A percentile compares a stretch with the other conserved stretches of the same genome.
These are phyloP conservation scores for Ceratorhiza oryzae-sativae DNA, from an alignment of 1,284 basidiomycete genomes.

Conservation along the genomic window DNA sequence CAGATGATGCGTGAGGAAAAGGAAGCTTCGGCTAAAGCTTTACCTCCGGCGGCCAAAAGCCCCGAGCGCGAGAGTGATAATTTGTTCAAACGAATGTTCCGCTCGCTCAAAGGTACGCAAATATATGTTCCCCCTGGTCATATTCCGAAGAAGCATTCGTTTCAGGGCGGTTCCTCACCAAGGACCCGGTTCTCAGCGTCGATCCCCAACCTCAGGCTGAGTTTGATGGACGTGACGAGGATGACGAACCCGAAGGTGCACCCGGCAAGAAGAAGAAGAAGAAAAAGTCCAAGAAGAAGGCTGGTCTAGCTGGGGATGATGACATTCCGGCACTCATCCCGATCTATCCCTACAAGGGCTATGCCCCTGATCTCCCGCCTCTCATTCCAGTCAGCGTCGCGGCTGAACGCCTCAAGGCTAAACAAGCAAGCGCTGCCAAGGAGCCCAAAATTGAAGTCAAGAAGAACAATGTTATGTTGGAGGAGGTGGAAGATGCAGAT, in stretches of 20 bases:
- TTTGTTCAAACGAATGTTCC: slow-evolving; percentile 21
- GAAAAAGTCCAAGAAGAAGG: slow-evolving; percentile 41
- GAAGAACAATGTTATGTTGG: slow-evolving; percentile 31
- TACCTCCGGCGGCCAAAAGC: slow-evolving; percentile 10
- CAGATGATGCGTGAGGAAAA: slow-evolving; percentile 1
- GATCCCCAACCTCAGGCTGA: slow-evolving; percentile 10
- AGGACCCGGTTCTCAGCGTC: slow-evolving; percentile 26
- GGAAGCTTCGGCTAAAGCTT: not conserved
- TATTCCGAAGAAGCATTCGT: not conserved
- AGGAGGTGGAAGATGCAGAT: slow-evolving; percentile 31
- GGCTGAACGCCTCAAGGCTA: slow-evolving; percentile 27
- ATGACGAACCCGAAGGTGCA: not conserved
- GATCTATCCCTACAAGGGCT: slow-evolving; percentile 2
- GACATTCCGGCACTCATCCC: slow-evolving; percentile 13
- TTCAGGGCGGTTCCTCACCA: slow-evolving; percentile 32
- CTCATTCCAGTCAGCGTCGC: slow-evolving; percentile 35
- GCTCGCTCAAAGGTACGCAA: slow-evolving; percentile 26
- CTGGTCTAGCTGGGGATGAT: slow-evolving; percentile 20
- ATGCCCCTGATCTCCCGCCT: slow-evolving; percentile 13
- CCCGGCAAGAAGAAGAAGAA: slow-evolving; percentile 31
- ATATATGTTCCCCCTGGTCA: not conserved
- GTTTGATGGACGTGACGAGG: slow-evolving; percentile 28
- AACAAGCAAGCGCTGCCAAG: not conserved
- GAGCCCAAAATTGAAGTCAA: slow-evolving; percentile 31
- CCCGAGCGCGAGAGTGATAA: slow-evolving; percentile 5